Evolutionary conservation across 2,329 filamentous ascomycete species (phyloP), one percentile per base, ranked within the genome.

Genomic region (Penicillium glabrum): DNA sequence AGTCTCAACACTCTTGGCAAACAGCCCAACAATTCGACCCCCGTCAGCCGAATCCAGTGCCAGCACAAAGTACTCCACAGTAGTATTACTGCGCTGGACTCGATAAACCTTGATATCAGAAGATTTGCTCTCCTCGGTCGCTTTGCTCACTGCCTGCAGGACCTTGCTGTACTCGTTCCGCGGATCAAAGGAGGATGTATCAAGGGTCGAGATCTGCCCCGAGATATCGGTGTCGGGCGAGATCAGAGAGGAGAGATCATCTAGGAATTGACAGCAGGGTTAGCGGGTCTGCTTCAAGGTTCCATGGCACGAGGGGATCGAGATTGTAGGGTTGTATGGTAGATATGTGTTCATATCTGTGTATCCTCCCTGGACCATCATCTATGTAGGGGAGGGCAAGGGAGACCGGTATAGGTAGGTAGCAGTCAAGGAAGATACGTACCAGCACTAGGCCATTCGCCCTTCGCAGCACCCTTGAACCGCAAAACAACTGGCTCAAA

Each of bases 41-140:
- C 80, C 82, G 13, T 81, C 82, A 50, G 82, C 77, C 16, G 76
- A 76, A 67, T 87, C 82, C 64, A 89, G 72, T 23, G 84, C 85
- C 46, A 96, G 78, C 57, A 96, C 78, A 83, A 88, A 96, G 74
- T 96, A 96, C 76, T 96, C 90, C 14, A 82, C 81, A 69, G 88
- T 83, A 26, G 86, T 85, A 13, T 79, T 78, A 45, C 83, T 86
- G 65, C 84, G 79, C 57, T 81, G 77, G 9, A 96, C 85, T 52
- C 84, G 80, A 69, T 95, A 96, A 23, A 96, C 86, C 69, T 87
- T 85, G 51, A 93, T 84, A 61, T 90, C 87, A 2, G 61, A 86
- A 2, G 61, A 24, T 10, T 63, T 60, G 35, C 62, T 53, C 48
- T 66, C 61, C 6, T 85, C 69, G 82, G 65, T 69, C 2, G 74